Base-by-base conservation (phyloP, 1,284 basidiomycete genomes). In the Anthracocystis setariae region DNA sequence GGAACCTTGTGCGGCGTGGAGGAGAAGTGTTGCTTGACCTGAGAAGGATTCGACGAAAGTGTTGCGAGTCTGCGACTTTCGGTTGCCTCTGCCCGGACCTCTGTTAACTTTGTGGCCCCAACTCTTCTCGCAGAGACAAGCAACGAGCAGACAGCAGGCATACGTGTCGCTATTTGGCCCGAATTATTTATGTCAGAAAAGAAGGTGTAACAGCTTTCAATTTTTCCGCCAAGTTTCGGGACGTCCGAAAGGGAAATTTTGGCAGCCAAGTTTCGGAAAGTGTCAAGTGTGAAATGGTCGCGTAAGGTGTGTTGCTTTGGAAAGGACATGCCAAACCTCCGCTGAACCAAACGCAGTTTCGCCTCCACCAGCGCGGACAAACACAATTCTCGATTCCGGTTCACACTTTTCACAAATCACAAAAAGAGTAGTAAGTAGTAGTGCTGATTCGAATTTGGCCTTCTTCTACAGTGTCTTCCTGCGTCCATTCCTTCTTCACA, bases 281-380 rank as follows among this genome's bases (percentile, higher is more conserved):
- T 18, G n/a, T n/a, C n/a, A n/a, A 39, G 15, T 17, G 24, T 8
- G 10, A 38, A 57, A 48, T 46, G 46, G 46, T 49, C 55, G 48
- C 55, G 48, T 50, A 58, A 58, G 55, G 45, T 25, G 24, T 32
- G 5, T 29, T 32, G 5, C 12, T 12, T 29, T 29, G 29, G 12
- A 5, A 23, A 20, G 23, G 4, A 24, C 12, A 13, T 13, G 21
- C 40, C 18, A 8, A 21, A 42, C 2, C 12, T 15, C 18, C 20
- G 20, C 8, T 23, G 9, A 10, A 23, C 23, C 20, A n/a, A 8
- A 18, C 38, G 17, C 18, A 8, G 18, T 39, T 8, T 20, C 38
- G 29, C 29, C 29, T 29, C 29, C 29, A 29, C 29, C 12, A 29
- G n/a, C n/a, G n/a, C n/a, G n/a, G n/a, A n/a, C 29, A 7, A 12